Evolutionary conservation across 2,329 filamentous ascomycete genomes (phyloP).

Genomic region (Eutypella sp.): DNA sequence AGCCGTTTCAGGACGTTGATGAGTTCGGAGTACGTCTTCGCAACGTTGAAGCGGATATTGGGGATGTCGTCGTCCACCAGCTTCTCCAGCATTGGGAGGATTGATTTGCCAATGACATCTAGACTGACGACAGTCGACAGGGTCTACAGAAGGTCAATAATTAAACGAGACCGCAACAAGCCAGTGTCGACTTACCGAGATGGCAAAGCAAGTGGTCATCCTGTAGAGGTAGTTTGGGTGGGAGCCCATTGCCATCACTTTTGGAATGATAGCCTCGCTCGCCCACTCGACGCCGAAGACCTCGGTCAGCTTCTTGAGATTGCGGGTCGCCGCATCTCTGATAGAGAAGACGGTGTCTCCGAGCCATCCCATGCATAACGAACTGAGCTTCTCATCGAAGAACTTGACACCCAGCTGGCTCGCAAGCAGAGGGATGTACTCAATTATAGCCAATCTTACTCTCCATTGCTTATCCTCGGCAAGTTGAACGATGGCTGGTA

Average conservation of each 20-base stretch:
- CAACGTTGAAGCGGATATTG: slow-evolving; percentile 99
- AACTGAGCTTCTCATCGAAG: slow-evolving; percentile 95
- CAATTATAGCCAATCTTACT: slow-evolving; percentile 94
- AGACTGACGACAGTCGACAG: slow-evolving; percentile 89
- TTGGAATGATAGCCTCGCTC: slow-evolving; percentile 92
- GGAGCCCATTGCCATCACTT: slow-evolving; percentile 97
- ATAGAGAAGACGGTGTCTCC: slow-evolving; percentile 99
- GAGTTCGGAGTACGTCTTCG: slow-evolving; percentile 90
- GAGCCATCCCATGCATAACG: slow-evolving; percentile 96
- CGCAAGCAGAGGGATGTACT: slow-evolving; percentile 95
- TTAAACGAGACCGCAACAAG: background rate
- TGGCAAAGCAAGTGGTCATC: slow-evolving; percentile 99
- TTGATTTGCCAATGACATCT: slow-evolving; percentile 86
- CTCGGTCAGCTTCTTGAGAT: slow-evolving; percentile 96
- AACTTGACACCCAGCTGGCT: slow-evolving; percentile 95
- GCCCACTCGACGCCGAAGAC: slow-evolving; percentile 99
- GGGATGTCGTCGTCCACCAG: slow-evolving; percentile 92
- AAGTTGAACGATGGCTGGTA: slow-evolving; percentile 94
- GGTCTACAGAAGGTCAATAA: slow-evolving; percentile 54
- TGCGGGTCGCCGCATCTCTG: slow-evolving; percentile 92
- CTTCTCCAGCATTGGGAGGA: slow-evolving; percentile 93
- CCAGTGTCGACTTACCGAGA: slow-evolving; percentile 67
- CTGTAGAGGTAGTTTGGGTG: slow-evolving; percentile 98
- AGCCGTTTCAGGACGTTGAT: slow-evolving; percentile 89
- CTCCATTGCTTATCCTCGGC: slow-evolving; percentile 99